Evolutionary conservation across 73 alveolate species (phyloP).

Genomic region (Loxodes magnus): DNA sequence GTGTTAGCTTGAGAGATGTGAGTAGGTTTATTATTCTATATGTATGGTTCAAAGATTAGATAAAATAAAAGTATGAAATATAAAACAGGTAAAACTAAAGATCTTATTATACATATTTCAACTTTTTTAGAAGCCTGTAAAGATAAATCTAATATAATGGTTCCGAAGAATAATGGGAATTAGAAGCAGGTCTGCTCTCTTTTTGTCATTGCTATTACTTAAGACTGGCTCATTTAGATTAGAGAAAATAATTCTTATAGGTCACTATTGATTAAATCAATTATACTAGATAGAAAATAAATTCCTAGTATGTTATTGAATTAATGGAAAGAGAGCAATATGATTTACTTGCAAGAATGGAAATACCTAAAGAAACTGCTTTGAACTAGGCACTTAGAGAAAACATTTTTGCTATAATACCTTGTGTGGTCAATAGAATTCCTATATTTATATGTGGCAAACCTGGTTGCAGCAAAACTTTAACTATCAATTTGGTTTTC

Average conservation of each 20-base stretch:
- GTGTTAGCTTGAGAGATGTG: too few relatives aligned
- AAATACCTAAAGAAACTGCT: conserved; percentile 45
- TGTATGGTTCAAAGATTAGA: too few relatives aligned
- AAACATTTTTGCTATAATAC: conserved; percentile 45
- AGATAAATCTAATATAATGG: conserved; percentile 27
- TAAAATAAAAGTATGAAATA: too few relatives aligned
- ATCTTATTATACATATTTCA: conserved; percentile 9
- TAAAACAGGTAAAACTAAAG: too few relatives aligned
- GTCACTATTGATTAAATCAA: conserved; percentile 4
- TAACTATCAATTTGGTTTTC: conserved; percentile 39
- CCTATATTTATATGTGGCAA: conserved; percentile 57
- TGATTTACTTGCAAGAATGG: conserved; percentile 21
- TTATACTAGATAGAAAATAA: not conserved
- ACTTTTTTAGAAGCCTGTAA: conserved; percentile 12
- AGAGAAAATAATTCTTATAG: conserved; percentile 25
- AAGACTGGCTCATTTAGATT: conserved; percentile 18
- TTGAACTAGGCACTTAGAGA: conserved; percentile 37
- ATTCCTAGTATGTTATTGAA: conserved; percentile 12
- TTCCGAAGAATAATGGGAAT: conserved; percentile 30
- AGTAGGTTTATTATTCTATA: too few relatives aligned
- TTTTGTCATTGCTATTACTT: conserved; percentile 32
- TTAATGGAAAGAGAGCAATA: conserved; percentile 20
- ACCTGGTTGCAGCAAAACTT: conserved; percentile 70
- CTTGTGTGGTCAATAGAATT: conserved; percentile 40
- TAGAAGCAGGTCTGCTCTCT: conserved; percentile 32